Evolutionary conservation across 352 stramenopile genomes (phyloP), one percentile per base, ranked within the genome.

Genomic region (Phytophthora rubi): DNA sequence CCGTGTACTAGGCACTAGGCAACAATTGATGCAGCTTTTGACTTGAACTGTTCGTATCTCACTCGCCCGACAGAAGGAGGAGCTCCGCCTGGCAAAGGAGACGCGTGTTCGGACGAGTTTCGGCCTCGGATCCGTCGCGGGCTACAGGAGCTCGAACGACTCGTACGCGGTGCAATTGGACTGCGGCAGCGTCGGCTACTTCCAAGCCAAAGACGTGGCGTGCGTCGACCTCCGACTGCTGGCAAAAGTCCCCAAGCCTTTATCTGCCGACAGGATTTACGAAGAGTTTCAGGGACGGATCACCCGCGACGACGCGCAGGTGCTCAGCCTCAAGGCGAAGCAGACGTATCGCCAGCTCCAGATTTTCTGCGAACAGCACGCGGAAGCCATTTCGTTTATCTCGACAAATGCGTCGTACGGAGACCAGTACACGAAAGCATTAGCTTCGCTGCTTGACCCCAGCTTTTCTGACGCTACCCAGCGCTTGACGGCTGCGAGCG

Each of bases 141-240:
- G 53, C 21, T 83, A 81, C 35, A 62, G 55, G 39, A 58, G 18
- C 12, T 45, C 10, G 3, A 75, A 80, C 35, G 73, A 85, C 60
- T 81, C 62, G 45, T 86, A 86, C 47, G 59, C 53, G 10, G 66
- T 86, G 47, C 61, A 70, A 3, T 42, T 84, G 28, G 79, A 86
- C 32, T 68, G 70, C 15, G 64, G 70, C 26, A 75, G 64, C n/a
- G 55, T 70, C 26, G 61, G 75, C 42, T 76, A 70, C 56, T 73
- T 80, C 39, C 80, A 88, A 76, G 55, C 65, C 2, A 70, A 76
- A 16, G 72, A 91, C 28, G 82, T 93, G 53, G 63, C 68, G 1
- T 88, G 82, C 13, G 76, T 95, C 18, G 88, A 95, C 53, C 62
- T 95, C 21, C 81, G 83, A 1, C 68, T 95, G 16, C 73, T 95